Evolutionary conservation across 169 alveolate genomes (phyloP).

Genomic region (Plasmodium coatneyi): DNA sequence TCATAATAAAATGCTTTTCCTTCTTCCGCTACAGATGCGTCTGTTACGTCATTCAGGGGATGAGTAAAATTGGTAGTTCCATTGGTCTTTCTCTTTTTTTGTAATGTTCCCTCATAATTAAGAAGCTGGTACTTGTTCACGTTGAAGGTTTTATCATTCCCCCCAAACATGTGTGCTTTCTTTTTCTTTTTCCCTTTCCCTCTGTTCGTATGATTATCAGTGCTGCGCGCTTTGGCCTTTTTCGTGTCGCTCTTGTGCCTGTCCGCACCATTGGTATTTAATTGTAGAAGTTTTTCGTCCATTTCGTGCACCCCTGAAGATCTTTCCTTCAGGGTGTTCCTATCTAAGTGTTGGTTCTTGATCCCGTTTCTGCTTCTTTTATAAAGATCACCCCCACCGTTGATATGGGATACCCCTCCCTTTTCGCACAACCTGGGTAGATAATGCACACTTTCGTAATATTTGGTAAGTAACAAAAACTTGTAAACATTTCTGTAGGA

Average conservation of each 20-base stretch:
- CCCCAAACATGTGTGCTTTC: neutral
- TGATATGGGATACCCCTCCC: neutral
- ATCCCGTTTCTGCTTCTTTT: neutral
- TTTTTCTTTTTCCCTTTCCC: neutral
- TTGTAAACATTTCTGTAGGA: conserved; percentile 62
- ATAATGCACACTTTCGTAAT: conserved; percentile 33
- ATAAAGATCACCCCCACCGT: neutral
- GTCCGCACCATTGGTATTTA: neutral
- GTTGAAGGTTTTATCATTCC: neutral
- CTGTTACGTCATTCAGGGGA: neutral
- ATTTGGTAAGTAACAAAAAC: conserved; percentile 26
- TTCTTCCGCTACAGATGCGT: neutral
- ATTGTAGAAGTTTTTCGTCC: neutral
- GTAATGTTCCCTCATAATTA: neutral
- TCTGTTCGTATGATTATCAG: neutral
- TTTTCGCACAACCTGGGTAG: conserved; percentile 20
- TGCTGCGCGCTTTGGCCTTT: neutral
- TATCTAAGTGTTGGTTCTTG: neutral
- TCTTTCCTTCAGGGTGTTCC: neutral
- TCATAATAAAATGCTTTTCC: neutral
- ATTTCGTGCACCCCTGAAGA: neutral
- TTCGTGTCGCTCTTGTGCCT: neutral
- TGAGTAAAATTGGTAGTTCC: neutral
- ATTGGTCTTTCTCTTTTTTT: neutral
- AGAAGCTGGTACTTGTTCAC: neutral